Conservation (phyloP, 108 stramenopile genomes). For the Mediolabrus comicus region DNA sequence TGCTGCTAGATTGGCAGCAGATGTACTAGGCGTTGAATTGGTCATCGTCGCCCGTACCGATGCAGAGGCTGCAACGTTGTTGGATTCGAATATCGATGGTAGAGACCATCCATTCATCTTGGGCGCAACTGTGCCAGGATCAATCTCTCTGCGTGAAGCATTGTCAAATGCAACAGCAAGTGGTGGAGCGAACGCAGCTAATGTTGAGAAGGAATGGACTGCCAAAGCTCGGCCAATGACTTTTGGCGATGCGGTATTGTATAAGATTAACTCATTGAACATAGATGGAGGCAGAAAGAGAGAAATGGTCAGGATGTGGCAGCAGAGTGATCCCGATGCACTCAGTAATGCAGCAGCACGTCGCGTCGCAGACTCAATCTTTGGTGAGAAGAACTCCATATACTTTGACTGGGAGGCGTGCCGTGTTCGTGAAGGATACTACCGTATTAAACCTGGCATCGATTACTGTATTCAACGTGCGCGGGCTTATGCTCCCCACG, state of each 20-base stretch:
- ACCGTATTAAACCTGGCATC: conserved; percentile 85
- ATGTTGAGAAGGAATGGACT: conserved; percentile 61
- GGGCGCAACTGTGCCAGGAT: conserved; percentile 74
- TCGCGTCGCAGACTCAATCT: conserved; percentile 74
- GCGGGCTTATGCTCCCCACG: conserved; percentile 87
- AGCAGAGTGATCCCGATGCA: conserved; percentile 75
- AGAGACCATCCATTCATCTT: conserved; percentile 97
- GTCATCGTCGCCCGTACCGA: conserved; percentile 93
- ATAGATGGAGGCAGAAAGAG: conserved; percentile 44
- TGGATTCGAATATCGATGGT: conserved; percentile 93
- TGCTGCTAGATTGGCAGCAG: conserved; percentile 89
- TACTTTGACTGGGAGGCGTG: conserved; percentile 95
- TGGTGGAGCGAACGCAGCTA: conserved; percentile 32
- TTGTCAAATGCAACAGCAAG: conserved; percentile 47
- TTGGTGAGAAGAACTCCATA: conserved; percentile 77
- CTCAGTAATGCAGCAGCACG: conserved; percentile 83
- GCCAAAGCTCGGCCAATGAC: conserved; percentile 75
- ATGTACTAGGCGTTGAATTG: conserved; percentile 85
- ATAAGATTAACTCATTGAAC: conserved; percentile 58
- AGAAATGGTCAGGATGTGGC: conserved; percentile 73
- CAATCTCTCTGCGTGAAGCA: conserved; percentile 63
- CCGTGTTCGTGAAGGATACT: conserved; percentile 95
- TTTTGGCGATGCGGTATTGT: conserved; percentile 83
- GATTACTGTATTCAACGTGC: conserved; percentile 92
- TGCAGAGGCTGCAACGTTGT: conserved; percentile 95